These are phyloP conservation scores for Glonium stellatum DNA, from an alignment of 495 filamentous ascomycete genomes.

Conservation along the genomic window DNA sequence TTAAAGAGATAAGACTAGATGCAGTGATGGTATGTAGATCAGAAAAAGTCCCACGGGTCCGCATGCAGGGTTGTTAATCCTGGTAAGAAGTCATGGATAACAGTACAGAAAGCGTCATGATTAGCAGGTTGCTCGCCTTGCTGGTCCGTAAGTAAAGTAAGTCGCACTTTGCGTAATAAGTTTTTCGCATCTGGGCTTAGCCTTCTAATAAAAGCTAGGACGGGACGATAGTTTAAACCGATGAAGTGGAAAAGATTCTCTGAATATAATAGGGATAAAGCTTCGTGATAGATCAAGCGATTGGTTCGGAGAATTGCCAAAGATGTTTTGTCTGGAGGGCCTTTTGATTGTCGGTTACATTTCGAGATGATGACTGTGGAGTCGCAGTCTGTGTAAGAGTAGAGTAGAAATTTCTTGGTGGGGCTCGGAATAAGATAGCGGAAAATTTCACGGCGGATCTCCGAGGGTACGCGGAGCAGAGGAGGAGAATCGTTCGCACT, in stretches of 20 bases:
- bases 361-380: slow-evolving; percentile 20
- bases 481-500: slow-evolving; percentile 23
- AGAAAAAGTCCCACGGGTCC: slow-evolving; percentile 30
- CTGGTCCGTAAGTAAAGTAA: slow-evolving; percentile 26
- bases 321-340: slow-evolving; percentile 16
- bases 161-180: slow-evolving; percentile 27
- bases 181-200: slow-evolving; percentile 28
- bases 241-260: slow-evolving; percentile 32
- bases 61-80: slow-evolving; percentile 21
- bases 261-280: slow-evolving; percentile 27
- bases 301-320: slow-evolving; percentile 29
- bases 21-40: neutral
- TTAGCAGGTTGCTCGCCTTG: slow-evolving; percentile 17
- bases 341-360: slow-evolving; percentile 16
- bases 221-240: slow-evolving; percentile 30
- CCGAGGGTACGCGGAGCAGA: slow-evolving; percentile 22
- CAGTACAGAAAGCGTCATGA: slow-evolving; percentile 25
- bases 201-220: slow-evolving; percentile 30
- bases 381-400: slow-evolving; percentile 24
- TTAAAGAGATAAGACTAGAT: neutral
- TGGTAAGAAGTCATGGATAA: slow-evolving; percentile 26
- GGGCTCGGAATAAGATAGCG: slow-evolving; percentile 21
- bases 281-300: slow-evolving; percentile 28
- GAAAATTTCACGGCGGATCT: slow-evolving; percentile 27
- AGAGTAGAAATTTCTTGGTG: slow-evolving; percentile 21